A percentile compares a stretch with the other conserved stretches of the same genome.
Evolutionary conservation across 768 basidiomycete species (phyloP).

Genomic region (Termitomyces sp.): DNA sequence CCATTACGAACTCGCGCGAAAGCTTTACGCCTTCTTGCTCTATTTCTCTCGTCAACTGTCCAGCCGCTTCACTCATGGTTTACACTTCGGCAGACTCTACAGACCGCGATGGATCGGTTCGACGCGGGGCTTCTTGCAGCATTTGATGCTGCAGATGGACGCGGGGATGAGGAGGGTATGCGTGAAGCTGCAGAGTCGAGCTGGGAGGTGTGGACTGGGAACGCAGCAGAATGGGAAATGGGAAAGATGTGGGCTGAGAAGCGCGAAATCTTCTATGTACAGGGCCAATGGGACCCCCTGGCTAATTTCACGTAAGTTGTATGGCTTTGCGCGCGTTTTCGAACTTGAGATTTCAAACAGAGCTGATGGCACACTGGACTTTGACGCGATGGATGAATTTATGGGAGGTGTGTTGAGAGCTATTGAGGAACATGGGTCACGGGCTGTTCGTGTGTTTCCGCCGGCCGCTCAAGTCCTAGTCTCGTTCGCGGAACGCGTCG

Average conservation of each 20-base stretch:
- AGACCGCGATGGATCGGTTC: conserved; percentile 81
- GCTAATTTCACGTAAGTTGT: conserved; percentile 72
- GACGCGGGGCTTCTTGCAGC: conserved; percentile 80
- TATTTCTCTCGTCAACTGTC: conserved; percentile 65
- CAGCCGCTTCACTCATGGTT: conserved; percentile 71
- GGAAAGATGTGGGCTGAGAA: conserved; percentile 96
- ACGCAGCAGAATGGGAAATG: conserved; percentile 75
- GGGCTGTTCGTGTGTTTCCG: conserved; percentile 86
- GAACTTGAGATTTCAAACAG: conserved; percentile 23
- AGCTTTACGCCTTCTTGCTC: conserved; percentile 62
- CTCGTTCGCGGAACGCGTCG: conserved; percentile 78
- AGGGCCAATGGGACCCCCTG: conserved; percentile 69
- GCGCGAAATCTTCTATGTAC: conserved; percentile 88
- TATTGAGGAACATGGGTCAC: conserved; percentile 67
- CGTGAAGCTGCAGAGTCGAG: conserved; percentile 73
- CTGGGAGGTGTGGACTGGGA: conserved; percentile 68
- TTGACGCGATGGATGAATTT: conserved; percentile 91
- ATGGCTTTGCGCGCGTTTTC: not conserved
- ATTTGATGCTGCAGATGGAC: conserved; percentile 83
- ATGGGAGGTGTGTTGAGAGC: conserved; percentile 63
- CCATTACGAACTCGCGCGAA: conserved; percentile 56
- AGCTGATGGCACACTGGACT: conserved; percentile 60
- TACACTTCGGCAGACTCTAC: conserved; percentile 54
- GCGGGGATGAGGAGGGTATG: conserved; percentile 72
- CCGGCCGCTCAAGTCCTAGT: conserved; percentile 69